Base-by-base conservation (phyloP, 2,329 filamentous ascomycete species). In the Lachnellula suecica region DNA sequence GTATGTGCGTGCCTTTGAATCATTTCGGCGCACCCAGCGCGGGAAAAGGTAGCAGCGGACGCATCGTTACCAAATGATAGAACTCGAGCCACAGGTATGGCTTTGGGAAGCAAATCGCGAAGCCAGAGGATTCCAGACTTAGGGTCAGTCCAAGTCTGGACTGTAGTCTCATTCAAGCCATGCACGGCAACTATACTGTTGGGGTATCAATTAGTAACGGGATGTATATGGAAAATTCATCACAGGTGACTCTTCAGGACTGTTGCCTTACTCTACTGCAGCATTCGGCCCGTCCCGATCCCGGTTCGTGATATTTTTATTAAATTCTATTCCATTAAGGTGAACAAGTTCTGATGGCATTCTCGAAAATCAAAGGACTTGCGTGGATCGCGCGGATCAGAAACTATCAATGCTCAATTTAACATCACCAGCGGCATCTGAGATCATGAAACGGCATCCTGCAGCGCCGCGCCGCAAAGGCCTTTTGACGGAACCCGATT, bases 181-280 rank as follows among this genome's bases (percentile, higher is more conserved):
- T 74, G 71, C 34, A 74, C 69, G 13, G 72, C 72, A 29, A 74
- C 67, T 25, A 51, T 49, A 47, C 53, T 56, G 11, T n/a, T n/a
- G n/a, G n/a, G n/a, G n/a, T n/a, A n/a, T n/a, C n/a, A n/a, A n/a
- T n/a, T n/a, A n/a, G n/a, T n/a, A n/a, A n/a, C n/a, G n/a, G n/a
- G n/a, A n/a, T n/a, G n/a, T n/a, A n/a, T n/a, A n/a, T n/a, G n/a
- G n/a, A n/a, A n/a, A n/a, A n/a, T n/a, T n/a, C n/a, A n/a, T n/a
- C n/a, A n/a, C n/a, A n/a, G n/a, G n/a, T n/a, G n/a, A n/a, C n/a
- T n/a, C n/a, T n/a, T n/a, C n/a, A n/a, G n/a, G n/a, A n/a, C n/a
- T n/a, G n/a, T n/a, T n/a, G 27, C 13, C 27, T 31, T 31, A 31
- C 27, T 31, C 27, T 8, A 31, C 27, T 8, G 27, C 27, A 8